phyloP scores from a whole-genome alignment of 176 grass and related monocot genomes.

The Poa pratensis region DNA sequence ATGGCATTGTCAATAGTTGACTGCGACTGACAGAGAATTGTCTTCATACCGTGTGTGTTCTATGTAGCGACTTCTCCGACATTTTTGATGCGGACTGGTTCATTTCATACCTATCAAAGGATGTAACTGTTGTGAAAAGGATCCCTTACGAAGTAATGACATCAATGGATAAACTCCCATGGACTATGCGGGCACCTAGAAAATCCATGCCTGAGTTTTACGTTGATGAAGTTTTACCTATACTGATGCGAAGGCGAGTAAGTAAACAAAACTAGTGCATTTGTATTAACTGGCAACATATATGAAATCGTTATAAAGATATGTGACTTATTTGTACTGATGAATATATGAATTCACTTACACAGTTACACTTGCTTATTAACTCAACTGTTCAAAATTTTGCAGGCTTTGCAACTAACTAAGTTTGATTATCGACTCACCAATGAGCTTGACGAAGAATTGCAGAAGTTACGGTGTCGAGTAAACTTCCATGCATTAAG shows the following conservation, averaged over 20 bases:
- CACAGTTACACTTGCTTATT: not conserved
- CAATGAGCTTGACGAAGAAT: constrained; percentile 72
- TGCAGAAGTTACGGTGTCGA: constrained; percentile 89
- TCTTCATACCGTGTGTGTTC: constrained; percentile 26
- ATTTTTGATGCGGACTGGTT: constrained; percentile 96
- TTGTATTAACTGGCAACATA: constrained; percentile 15
- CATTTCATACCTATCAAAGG: constrained; percentile 76
- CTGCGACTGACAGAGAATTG: not conserved
- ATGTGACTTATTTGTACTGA: not conserved
- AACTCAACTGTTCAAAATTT: constrained; percentile 29
- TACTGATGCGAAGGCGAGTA: constrained; percentile 86
- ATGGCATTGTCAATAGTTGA: constrained; percentile 11
- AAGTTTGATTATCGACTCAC: constrained; percentile 98
- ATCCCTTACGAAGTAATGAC: constrained; percentile 90
- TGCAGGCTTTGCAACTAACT: constrained; percentile 92
- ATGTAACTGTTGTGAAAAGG: constrained; percentile 78
- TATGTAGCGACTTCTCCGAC: constrained; percentile 81
- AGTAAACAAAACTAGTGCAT: constrained; percentile 49
- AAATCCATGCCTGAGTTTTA: constrained; percentile 97
- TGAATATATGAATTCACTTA: not conserved
- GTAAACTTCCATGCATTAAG: constrained; percentile 93
- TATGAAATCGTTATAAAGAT: not conserved
- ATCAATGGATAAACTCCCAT: constrained; percentile 94
- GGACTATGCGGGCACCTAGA: constrained; percentile 91
- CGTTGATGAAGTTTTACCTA: constrained; percentile 81